Evolutionary conservation across 2,329 filamentous ascomycete genomes (phyloP).

Genomic region (Akanthomyces uredinophilus): DNA sequence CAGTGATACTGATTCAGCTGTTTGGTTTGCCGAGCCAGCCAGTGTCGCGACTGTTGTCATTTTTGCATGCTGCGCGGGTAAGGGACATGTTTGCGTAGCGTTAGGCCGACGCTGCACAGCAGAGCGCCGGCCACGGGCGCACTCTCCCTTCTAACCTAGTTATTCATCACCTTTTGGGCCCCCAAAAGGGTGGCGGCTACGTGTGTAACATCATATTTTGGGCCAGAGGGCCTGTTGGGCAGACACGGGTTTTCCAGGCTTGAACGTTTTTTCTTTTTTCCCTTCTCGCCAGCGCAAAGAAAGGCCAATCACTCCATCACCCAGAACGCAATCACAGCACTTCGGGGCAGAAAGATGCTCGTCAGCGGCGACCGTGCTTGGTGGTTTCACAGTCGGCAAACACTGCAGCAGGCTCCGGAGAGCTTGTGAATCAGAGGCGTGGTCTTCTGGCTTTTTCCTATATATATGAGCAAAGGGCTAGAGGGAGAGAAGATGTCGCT

Average conservation of each 20-base stretch:
- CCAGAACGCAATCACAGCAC: no score
- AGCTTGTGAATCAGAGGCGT: background rate
- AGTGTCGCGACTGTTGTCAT: background rate
- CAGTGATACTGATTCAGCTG: background rate
- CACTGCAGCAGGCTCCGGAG: background rate
- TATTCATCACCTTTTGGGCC: background rate
- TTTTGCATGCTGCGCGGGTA: background rate
- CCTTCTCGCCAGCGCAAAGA: no score
- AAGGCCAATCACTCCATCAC: no score
- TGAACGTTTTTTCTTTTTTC: no score
- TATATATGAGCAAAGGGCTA: background rate
- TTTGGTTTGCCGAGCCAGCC: background rate
- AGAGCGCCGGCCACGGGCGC: background rate
- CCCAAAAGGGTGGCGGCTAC: background rate
- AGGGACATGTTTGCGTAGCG: background rate
- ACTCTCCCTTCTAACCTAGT: background rate
- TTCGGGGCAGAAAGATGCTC: no score
- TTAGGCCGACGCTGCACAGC: background rate
- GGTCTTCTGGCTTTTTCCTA: background rate
- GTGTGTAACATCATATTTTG: background rate
- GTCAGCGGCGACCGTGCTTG: no score
- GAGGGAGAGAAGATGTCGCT: background rate
- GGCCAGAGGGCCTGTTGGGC: background rate
- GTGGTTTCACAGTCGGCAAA: background rate
- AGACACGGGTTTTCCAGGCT: background rate